Base-by-base conservation (phyloP, 345 rosid species). In the Balakata baccata region DNA sequence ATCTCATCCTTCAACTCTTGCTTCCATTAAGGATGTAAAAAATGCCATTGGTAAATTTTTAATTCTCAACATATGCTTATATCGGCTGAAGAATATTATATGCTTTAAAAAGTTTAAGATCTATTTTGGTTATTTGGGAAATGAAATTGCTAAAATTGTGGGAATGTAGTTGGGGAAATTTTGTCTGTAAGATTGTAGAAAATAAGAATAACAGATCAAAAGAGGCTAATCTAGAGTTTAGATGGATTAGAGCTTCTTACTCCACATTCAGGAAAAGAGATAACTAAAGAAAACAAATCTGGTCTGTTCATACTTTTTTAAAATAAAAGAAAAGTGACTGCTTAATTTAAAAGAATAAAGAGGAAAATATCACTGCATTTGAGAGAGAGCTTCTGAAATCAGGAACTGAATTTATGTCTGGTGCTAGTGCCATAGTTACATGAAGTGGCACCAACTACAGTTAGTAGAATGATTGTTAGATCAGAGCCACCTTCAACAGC, bases 11-110 rank as follows among this genome's bases (percentile, higher is more conserved):
- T 73, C 83, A 64, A 75, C 78, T 78, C 56, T 62, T 72, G 51
- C 77, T 78, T 80, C 83, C 68, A 63, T 78, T 59, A 85, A 83
- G 78, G 88, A 87, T 77, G 80, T 60, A 60, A 84, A 84, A 76
- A 79, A 69, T 79, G 71, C 80, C 61, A 37, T 77, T 76, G 89
- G 85, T 86, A 75, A 29, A 45, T 59, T 68, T 46, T 53, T 39
- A 60, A 66, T 56, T 23, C 29, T 67, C 41, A 17, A 45, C 7
- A n/a, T 59, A 60, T 38, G n/a, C 1, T 61, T 61, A 12, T 62
- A 49, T 51, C 39, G 10, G 61, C 61, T 69, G 53, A 64, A 11
- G 17, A 13, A 49, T 25, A 11, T 60, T 60, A 29, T 41, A 20
- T 53, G 39, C 4, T 59, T 14, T 61, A 12, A 41, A 58, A 66